A percentile compares a stretch with the other conserved stretches of the same genome.
Evolutionary conservation across 2,329 filamentous ascomycete genomes (phyloP).

Genomic region (Colletotrichum shisoi): DNA sequence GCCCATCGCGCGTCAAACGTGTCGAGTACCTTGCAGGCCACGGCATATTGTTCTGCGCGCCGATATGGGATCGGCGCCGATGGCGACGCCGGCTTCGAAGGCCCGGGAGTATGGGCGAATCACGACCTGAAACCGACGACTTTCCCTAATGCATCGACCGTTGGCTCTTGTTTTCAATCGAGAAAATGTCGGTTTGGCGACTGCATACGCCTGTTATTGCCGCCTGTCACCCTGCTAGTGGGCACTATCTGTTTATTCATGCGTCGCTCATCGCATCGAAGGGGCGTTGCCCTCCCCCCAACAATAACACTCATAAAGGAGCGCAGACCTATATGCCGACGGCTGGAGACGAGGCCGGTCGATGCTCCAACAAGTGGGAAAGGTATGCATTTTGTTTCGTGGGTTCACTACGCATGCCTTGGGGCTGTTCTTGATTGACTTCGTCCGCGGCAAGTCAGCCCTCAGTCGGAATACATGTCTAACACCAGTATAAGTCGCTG

Average conservation of each 20-base stretch:
- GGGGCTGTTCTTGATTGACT: neutral
- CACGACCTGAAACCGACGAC: conserved; percentile 13
- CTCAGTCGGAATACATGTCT: neutral
- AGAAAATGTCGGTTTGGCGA: too few relatives aligned
- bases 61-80: conserved; percentile 7
- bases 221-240: neutral
- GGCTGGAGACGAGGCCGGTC: neutral
- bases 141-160: neutral
- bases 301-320: neutral
- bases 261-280: neutral
- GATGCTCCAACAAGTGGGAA: neutral
- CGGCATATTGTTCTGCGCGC: neutral
- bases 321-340: neutral
- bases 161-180: too few relatives aligned
- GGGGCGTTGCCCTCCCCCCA: neutral
- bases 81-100: conserved; percentile 3
- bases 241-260: neutral
- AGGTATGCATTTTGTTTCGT: neutral
- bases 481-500: neutral
- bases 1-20: neutral
- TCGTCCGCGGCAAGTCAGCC: neutral
- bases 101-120: conserved; percentile 7
- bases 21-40: neutral
- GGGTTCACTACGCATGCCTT: neutral
- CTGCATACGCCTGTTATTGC: neutral